Evolutionary conservation across 257 asterid species (phyloP).

Genomic region (Capsicum pubescens): DNA sequence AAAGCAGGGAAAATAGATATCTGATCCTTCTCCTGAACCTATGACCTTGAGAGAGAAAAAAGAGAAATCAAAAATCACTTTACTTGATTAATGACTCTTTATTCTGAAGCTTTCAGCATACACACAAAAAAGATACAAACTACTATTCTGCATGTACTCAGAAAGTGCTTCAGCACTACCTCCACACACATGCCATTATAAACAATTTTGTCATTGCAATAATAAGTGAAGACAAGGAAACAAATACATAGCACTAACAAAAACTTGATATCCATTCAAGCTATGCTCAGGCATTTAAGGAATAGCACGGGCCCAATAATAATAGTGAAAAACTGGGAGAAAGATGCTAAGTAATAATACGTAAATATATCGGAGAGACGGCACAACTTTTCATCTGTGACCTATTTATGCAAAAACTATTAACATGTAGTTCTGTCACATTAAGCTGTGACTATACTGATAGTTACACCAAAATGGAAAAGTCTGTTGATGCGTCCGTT

Average conservation of each 20-base stretch:
- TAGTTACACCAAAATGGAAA: too few species aligned
- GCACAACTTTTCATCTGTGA: too few species aligned
- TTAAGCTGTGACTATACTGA: too few species aligned
- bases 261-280: background rate
- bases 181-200: background rate
- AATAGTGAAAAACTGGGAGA: too few species aligned
- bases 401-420: too few species aligned
- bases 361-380: too few species aligned
- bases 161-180: background rate
- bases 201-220: background rate
- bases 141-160: background rate
- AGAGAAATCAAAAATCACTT: background rate
- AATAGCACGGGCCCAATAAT: background rate
- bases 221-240: background rate
- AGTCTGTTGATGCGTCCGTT: too few species aligned
- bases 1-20: too few species aligned
- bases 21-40: accelerated
- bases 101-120: constrained; percentile 2
- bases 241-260: background rate
- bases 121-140: background rate
- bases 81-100: background rate
- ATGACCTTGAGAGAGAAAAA: too few species aligned
- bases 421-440: too few species aligned
- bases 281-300: background rate
- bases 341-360: too few species aligned